Conservation (phyloP, 345 rosid species). For the Dovyalis caffra region DNA sequence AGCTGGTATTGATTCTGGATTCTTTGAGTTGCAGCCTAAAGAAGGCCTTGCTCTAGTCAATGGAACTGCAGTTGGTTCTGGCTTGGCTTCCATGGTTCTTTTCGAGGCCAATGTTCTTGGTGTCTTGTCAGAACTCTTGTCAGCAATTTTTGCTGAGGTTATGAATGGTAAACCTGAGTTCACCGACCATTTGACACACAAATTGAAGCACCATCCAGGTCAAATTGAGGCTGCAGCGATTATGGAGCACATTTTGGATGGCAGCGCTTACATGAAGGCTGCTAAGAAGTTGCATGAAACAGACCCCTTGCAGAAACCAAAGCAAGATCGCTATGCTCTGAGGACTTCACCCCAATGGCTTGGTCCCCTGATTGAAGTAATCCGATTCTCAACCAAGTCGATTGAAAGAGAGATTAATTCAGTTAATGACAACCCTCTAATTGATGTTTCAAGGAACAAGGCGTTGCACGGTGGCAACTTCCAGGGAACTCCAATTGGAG, state of each 20-base stretch:
- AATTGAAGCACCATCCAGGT: conserved; percentile 30
- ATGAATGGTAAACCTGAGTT: conserved; percentile 33
- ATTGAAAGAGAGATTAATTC: conserved; percentile 31
- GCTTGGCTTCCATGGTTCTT: conserved; percentile 25
- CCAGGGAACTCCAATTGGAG: conserved; percentile 29
- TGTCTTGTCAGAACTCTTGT: conserved; percentile 18
- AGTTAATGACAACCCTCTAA: conserved; percentile 24
- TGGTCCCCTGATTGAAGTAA: conserved; percentile 27
- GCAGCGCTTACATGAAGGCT: conserved; percentile 21
- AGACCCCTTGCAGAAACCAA: conserved; percentile 30
- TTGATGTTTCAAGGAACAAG: conserved; percentile 27
- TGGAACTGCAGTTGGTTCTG: conserved; percentile 32
- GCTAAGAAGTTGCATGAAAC: conserved; percentile 21
- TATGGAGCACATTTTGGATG: conserved; percentile 28
- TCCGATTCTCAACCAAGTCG: conserved; percentile 24
- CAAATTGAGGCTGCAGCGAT: conserved; percentile 33
- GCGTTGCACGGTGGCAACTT: conserved; percentile 26
- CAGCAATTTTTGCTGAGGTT: conserved; percentile 25
- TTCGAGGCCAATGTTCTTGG: conserved; percentile 26
- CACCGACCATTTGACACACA: conserved; percentile 27
- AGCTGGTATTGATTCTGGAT: conserved; percentile 19
- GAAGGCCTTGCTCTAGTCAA: conserved; percentile 32
- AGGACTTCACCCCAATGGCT: conserved; percentile 28
- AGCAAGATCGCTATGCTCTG: conserved; percentile 25
- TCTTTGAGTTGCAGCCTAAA: conserved; percentile 30